Conservation (phyloP, 768 basidiomycete species). For the Leccinum aurantiacum region DNA sequence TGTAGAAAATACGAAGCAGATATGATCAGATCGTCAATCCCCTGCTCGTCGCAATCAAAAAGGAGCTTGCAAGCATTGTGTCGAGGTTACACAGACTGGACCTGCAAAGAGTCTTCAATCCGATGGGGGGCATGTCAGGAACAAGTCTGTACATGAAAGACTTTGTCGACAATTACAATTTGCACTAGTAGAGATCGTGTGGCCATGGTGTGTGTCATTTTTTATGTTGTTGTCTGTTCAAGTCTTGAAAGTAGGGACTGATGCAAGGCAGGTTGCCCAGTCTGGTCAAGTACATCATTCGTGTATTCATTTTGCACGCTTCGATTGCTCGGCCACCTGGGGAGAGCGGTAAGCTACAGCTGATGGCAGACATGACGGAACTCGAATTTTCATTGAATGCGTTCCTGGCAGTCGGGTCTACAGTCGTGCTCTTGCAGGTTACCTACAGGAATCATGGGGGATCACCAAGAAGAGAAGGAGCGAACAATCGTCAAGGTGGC, state of each 20-base stretch:
- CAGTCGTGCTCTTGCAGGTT: too few relatives aligned
- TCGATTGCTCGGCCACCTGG: conserved; percentile 90
- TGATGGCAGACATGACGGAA: conserved; percentile 95
- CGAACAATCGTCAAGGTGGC: too few relatives aligned
- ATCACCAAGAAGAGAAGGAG: too few relatives aligned
- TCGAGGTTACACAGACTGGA: conserved; percentile 84
- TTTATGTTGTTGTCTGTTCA: neutral
- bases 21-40: conserved; percentile 65
- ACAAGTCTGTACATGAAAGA: conserved; percentile 82
- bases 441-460: too few relatives aligned
- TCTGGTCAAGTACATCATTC: conserved; percentile 78
- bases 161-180: conserved; percentile 79
- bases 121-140: conserved; percentile 49
- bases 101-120: conserved; percentile 70
- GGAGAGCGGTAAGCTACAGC: conserved; percentile 90
- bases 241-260: neutral
- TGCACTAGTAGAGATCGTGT: conserved; percentile 70
- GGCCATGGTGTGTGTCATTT: conserved; percentile 58
- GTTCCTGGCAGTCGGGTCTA: conserved; percentile 69
- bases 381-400: conserved; percentile 89
- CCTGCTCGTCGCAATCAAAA: conserved; percentile 38
- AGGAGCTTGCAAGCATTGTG: conserved; percentile 44
- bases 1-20: conserved; percentile 34
- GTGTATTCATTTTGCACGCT: conserved; percentile 89
- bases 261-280: conserved; percentile 48